Conservation (phyloP, 2,329 filamentous ascomycete genomes). For the Endoconidiophora laricicola region DNA sequence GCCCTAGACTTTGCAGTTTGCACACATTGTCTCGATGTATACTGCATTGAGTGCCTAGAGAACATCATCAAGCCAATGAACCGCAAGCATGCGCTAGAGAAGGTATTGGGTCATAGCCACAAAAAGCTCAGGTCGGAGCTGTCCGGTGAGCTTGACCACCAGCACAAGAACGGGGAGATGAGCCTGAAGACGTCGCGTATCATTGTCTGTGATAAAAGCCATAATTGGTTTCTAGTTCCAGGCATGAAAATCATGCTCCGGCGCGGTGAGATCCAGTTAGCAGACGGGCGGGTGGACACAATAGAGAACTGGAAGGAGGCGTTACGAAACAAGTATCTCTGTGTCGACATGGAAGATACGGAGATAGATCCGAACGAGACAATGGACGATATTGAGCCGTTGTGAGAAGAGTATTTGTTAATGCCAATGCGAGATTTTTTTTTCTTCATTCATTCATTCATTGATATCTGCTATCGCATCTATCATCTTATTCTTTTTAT, state of each 20-base stretch:
- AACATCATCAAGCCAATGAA: conserved; percentile 15
- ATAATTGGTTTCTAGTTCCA: conserved; percentile 25
- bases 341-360: not conserved
- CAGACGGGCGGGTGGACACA: conserved; percentile 18
- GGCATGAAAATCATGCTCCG: conserved; percentile 22
- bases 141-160: conserved; percentile 1
- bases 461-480: too few species aligned
- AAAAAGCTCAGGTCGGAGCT: conserved; percentile 17
- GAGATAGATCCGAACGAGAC: not conserved
- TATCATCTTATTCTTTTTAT: too few species aligned
- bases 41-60: conserved; percentile 22
- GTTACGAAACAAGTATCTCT: conserved; percentile 15
- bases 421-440: too few species aligned
- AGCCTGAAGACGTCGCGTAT: conserved; percentile 18
- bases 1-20: conserved; percentile 22
- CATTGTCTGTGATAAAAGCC: conserved; percentile 22
- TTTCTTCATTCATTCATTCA: too few species aligned
- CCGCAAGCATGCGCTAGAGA: conserved; percentile 11
- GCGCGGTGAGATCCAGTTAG: conserved; percentile 24
- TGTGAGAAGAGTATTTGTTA: not conserved
- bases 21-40: conserved; percentile 24
- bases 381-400: too few species aligned
- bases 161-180: conserved; percentile 17
- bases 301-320: conserved; percentile 23
- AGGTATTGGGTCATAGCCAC: conserved; percentile 17